phyloP scores from a whole-genome alignment of 768 basidiomycete genomes.

The Leccinellum luteum region DNA sequence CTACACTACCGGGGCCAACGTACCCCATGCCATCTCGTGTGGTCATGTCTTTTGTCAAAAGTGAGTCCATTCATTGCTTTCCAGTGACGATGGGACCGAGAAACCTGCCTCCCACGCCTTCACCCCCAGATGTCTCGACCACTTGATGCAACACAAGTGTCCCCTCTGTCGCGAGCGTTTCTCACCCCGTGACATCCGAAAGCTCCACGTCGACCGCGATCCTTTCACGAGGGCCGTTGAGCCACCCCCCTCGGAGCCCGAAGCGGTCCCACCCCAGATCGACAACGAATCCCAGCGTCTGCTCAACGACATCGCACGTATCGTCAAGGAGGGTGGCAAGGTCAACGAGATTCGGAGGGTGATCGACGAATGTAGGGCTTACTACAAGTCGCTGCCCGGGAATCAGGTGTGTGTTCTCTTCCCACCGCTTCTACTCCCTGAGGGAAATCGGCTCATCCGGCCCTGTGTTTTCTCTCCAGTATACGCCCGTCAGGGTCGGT shows the following conservation, averaged over 20 bases:
- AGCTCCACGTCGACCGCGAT: slow-evolving; percentile 56
- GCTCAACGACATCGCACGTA: slow-evolving; percentile 49
- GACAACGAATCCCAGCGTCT: slow-evolving; percentile 50
- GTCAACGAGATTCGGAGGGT: slow-evolving; percentile 48
- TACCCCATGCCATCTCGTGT: slow-evolving; percentile 64
- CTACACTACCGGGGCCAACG: slow-evolving; percentile 50
- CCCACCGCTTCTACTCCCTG: slow-evolving; percentile 8
- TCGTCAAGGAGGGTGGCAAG: slow-evolving; percentile 56
- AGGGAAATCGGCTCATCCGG: slow-evolving; percentile 6
- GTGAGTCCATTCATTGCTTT: slow-evolving; percentile 30
- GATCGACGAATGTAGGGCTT: slow-evolving; percentile 49
- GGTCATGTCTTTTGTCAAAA: slow-evolving; percentile 68
- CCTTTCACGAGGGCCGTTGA: slow-evolving; percentile 31
- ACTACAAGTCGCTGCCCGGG: slow-evolving; percentile 46
- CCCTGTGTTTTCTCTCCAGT: slow-evolving; percentile 32
- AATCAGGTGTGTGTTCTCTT: slow-evolving; percentile 37
- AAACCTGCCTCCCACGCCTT: neutral
- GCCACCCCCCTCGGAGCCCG: slow-evolving; percentile 24
- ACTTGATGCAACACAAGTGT: slow-evolving; percentile 48
- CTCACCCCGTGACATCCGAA: slow-evolving; percentile 43
- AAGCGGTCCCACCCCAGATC: slow-evolving; percentile 20
- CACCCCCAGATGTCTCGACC: slow-evolving; percentile 50
- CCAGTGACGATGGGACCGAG: slow-evolving; percentile 4
- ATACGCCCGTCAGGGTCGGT: slow-evolving; percentile 48
- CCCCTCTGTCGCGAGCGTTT: slow-evolving; percentile 64